Base-by-base conservation (phyloP, 2,329 filamentous ascomycete species). In the Fusarium praegraminearum region DNA sequence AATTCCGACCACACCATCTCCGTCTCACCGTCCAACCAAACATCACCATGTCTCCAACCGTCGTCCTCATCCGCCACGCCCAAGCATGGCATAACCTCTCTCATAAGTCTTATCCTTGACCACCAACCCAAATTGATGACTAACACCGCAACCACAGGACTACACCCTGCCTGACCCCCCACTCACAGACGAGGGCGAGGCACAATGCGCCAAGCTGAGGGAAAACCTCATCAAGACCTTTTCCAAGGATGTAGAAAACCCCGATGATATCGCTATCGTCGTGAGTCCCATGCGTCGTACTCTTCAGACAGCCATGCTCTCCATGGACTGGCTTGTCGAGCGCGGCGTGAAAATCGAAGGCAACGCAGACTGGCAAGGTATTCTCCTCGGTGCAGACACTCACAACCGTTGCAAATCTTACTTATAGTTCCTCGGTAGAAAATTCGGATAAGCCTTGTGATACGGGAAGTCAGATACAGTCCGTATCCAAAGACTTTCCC, bases 31-130 rank as follows among this genome's bases (percentile, higher is more conserved):
- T 28, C 24, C 24, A 52, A 22, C 16, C 32, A 30, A 36, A 22
- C 20, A 11, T 20, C 54, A 53, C 13, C 28, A 88, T 88, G 86
- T 75, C 86, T 53, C 86, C 85, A 1, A 86, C 82, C 0, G 73
- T 98, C 63, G 92, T 98, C 71, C 84, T 98, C 75, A 90, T 98
- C 75, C 92, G 95, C 72, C 95, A 98, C 85, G 95, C 93, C 18
- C 93, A 98, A 79, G 86, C 83, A 11, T 75, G 83, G n/a, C 86
- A 89, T 76, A 89, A 89, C 62, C 78, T 81, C 16, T 75, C 79
- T 51, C 77, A 87, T 87, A 81, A 80, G 85, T 84, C 28, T 55
- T 51, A 26, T 54, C 54, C 46, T 57, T 24, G n/a, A 15, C 20
- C 22, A 20, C 4, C 11, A 26, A 16, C 16, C 36, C 15, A 5